Conservation (phyloP, 768 basidiomycete species). For the Leucogyrophana mollusca region DNA sequence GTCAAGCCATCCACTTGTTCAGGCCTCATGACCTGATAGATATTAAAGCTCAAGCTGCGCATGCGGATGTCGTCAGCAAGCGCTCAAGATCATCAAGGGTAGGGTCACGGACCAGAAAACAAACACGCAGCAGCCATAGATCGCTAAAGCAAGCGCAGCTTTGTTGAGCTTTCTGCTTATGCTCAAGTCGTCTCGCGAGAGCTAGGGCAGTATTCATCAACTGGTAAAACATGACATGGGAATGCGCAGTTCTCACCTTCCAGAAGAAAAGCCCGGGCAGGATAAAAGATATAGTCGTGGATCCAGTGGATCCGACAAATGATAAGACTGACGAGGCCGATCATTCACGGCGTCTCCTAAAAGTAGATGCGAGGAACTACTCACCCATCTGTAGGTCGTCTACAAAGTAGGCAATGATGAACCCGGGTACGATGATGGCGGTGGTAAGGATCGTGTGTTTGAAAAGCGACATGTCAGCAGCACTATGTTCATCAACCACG, state of each 20-base stretch:
- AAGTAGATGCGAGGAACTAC: conserved; percentile 20
- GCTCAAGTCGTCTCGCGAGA: conserved; percentile 66
- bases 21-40: conserved; percentile 59
- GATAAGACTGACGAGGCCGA: conserved; percentile 64
- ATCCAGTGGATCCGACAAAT: conserved; percentile 96
- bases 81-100: too few relatives aligned
- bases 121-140: conserved; percentile 80
- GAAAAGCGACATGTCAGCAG: conserved; percentile 58
- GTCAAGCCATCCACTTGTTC: background rate
- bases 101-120: conserved; percentile 79
- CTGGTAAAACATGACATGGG: conserved; percentile 7
- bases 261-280: conserved; percentile 92
- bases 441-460: conserved; percentile 73
- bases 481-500: conserved; percentile 54
- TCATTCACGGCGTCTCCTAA: background rate
- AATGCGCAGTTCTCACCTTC: conserved; percentile 53
- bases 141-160: conserved; percentile 61
- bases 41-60: conserved; percentile 73
- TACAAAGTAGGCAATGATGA: conserved; percentile 75
- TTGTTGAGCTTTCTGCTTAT: conserved; percentile 53
- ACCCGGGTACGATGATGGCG: conserved; percentile 62
- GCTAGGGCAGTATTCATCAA: conserved; percentile 33
- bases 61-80: background rate
- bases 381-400: conserved; percentile 75
- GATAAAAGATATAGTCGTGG: conserved; percentile 96